Evolutionary conservation across 768 basidiomycete genomes (phyloP).

Genomic region (Krasilnikovozyma curviuscula): DNA sequence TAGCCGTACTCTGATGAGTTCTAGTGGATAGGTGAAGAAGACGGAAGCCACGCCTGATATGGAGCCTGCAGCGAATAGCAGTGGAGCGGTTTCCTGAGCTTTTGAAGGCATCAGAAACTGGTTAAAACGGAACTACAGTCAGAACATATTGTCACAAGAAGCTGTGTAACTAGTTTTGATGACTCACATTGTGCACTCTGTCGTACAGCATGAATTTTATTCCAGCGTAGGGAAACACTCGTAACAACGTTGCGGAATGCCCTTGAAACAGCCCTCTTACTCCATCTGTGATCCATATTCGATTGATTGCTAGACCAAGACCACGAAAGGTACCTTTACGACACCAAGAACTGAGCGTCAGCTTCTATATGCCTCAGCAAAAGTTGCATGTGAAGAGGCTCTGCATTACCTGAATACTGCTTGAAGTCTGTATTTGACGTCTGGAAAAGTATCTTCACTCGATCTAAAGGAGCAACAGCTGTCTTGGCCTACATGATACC

Average conservation of each 20-base stretch:
- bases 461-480: conserved; percentile 81
- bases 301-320: conserved; percentile 50
- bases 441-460: conserved; percentile 97
- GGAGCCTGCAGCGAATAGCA: conserved; percentile 72
- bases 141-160: neutral
- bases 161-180: neutral
- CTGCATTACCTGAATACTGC: conserved; percentile 63
- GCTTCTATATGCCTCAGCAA: neutral
- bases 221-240: conserved; percentile 90
- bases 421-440: conserved; percentile 86
- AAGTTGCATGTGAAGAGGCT: neutral
- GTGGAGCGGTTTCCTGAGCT: conserved; percentile 51
- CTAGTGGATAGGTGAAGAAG: conserved; percentile 82
- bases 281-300: conserved; percentile 42
- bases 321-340: conserved; percentile 65
- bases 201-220: conserved; percentile 97
- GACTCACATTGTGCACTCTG: conserved; percentile 51
- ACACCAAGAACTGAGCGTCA: neutral
- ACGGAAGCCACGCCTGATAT: conserved; percentile 74
- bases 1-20: conserved; percentile 85
- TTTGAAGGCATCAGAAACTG: conserved; percentile 73
- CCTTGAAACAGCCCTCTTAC: conserved; percentile 75
- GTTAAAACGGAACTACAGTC: neutral
- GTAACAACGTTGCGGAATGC: conserved; percentile 79
- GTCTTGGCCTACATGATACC: conserved; percentile 55